phyloP scores from a whole-genome alignment of 371 early-diverging fungal species.

The Lichtheimia ornata region DNA sequence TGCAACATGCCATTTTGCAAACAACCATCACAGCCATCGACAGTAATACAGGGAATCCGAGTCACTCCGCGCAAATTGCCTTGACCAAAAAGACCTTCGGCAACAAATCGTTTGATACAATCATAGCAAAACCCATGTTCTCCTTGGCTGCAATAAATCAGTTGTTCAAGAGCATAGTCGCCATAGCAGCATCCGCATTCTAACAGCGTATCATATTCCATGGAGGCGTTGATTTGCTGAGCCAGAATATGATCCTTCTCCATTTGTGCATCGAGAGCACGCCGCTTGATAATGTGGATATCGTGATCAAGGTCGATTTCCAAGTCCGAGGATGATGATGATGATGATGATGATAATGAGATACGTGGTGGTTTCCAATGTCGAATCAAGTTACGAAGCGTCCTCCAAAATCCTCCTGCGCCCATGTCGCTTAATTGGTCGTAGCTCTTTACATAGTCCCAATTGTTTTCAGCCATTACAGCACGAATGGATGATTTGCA shows the following conservation, averaged over 20 bases:
- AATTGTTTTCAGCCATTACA: slow-evolving; percentile 59
- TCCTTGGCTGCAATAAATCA: slow-evolving; percentile 53
- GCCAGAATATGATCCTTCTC: slow-evolving; percentile 35
- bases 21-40: slow-evolving; percentile 28
- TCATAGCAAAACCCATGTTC: slow-evolving; percentile 55
- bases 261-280: slow-evolving; percentile 19
- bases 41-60: slow-evolving; percentile 44
- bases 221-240: slow-evolving; percentile 28
- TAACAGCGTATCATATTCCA: slow-evolving; percentile 48
- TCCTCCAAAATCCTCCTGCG: slow-evolving; percentile 44
- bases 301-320: slow-evolving; percentile 35
- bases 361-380: slow-evolving; percentile 25
- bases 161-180: slow-evolving; percentile 55
- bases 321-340: background rate
- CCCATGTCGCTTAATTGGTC: slow-evolving; percentile 43
- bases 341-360: slow-evolving; percentile 5
- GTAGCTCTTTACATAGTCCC: slow-evolving; percentile 48
- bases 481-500: slow-evolving; percentile 60
- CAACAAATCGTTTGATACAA: slow-evolving; percentile 44
- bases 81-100: slow-evolving; percentile 61
- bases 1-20: slow-evolving; percentile 29
- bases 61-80: slow-evolving; percentile 50
- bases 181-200: slow-evolving; percentile 60
- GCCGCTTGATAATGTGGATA: slow-evolving; percentile 22
- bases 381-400: slow-evolving; percentile 33